Conservation (phyloP, 23 red algal genomes). For the Chondrus crispus region DNA sequence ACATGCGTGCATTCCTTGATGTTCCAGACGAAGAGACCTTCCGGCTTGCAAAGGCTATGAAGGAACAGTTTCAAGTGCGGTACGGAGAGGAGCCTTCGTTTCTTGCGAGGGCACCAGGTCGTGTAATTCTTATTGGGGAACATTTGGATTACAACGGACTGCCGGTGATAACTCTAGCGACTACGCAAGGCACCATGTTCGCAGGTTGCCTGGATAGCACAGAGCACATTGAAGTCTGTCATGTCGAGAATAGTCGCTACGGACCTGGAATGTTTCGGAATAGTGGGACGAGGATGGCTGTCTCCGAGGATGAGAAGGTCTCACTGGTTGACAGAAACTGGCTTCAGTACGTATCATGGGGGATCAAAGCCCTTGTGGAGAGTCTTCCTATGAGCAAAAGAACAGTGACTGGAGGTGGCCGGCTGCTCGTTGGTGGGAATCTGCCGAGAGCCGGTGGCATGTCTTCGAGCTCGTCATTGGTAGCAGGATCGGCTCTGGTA, state of each 20-base stretch:
- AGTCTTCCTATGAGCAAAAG: slow-evolving; percentile 19
- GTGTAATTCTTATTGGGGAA: slow-evolving; percentile 63
- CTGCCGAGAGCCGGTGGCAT: slow-evolving; percentile 46
- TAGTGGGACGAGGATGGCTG: slow-evolving; percentile 22
- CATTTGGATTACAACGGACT: slow-evolving; percentile 67
- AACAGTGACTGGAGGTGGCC: slow-evolving; percentile 42
- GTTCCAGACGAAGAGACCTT: neutral
- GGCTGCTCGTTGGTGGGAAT: slow-evolving; percentile 45
- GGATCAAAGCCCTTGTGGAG: slow-evolving; percentile 14
- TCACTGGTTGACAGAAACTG: neutral
- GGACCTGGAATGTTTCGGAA: neutral
- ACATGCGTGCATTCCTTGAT: slow-evolving; percentile 7
- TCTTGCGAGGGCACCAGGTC: slow-evolving; percentile 46
- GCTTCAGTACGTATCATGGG: slow-evolving; percentile 53
- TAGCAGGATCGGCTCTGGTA: slow-evolving; percentile 27
- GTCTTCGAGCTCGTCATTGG: slow-evolving; percentile 52
- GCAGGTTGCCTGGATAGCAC: slow-evolving; percentile 53
- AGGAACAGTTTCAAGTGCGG: slow-evolving; percentile 4
- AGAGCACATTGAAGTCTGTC: slow-evolving; percentile 30
- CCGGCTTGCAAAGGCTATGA: slow-evolving; percentile 1
- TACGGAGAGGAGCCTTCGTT: slow-evolving; percentile 18
- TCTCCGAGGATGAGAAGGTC: neutral
- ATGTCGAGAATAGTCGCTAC: neutral
- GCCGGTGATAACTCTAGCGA: slow-evolving; percentile 30
- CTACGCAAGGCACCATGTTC: slow-evolving; percentile 32